Conservation (phyloP, 2,329 filamentous ascomycete genomes). For the Colletotrichum sp. region DNA sequence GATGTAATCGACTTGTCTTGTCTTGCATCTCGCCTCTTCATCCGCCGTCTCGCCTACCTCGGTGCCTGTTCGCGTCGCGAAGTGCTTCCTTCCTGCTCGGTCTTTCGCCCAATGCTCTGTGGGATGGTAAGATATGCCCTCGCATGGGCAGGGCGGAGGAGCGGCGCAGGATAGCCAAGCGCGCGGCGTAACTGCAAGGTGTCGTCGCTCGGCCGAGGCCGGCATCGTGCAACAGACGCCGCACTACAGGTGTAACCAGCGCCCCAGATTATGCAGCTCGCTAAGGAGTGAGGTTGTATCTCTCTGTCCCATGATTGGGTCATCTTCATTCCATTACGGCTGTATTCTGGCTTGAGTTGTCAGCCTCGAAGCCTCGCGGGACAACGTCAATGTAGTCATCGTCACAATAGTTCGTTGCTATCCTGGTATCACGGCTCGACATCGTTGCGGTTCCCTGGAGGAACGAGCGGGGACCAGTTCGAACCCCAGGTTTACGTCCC, state of each 20-base stretch:
- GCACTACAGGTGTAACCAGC: background rate
- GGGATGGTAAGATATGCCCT: background rate
- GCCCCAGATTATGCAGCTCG: background rate
- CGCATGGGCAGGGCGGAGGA: background rate
- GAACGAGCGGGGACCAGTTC: background rate
- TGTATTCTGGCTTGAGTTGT: background rate
- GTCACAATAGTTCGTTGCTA: background rate
- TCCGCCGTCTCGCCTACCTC: background rate
- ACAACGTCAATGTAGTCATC: background rate
- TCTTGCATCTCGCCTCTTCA: background rate
- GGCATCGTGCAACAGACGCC: constrained; percentile 10
- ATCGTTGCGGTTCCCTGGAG: background rate
- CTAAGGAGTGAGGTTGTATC: background rate
- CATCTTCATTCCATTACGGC: background rate
- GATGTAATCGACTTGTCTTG: background rate
- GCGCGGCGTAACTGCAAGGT: background rate
- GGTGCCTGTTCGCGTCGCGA: background rate
- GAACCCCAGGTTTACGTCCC: background rate
- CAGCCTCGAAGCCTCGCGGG: background rate
- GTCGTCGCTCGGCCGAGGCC: constrained; percentile 12
- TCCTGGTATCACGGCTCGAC: background rate
- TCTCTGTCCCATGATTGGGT: background rate
- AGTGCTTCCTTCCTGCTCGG: background rate
- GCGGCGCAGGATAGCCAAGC: background rate
- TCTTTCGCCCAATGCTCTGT: background rate